Evolutionary conservation across 23 red algal genomes (phyloP), one percentile per base, ranked within the genome.

Genomic region (Gracilaria gracilis): DNA sequence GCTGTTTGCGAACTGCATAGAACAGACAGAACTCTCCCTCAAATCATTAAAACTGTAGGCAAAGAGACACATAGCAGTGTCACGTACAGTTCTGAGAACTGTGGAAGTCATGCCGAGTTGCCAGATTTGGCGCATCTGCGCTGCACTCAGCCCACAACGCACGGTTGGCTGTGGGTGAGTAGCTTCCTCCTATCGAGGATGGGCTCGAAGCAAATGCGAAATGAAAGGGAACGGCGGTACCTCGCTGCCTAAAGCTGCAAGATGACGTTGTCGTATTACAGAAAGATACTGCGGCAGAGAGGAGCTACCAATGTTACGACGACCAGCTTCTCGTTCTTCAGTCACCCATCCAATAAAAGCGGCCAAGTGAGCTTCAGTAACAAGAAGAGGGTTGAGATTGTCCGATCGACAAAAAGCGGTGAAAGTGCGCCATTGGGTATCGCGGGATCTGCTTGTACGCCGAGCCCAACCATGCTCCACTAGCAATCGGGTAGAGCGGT

Each of bases 31-130:
- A 28, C 82, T 86, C 24, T 73, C 64, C 9, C 46, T 31, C 14
- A 86, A 28, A 48, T 14, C 82, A 25, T 86, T 71, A 13, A 86
- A 40, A 55, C 59, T 67, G 48, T 51, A 54, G 4, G 61, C 34
- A 67, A 51, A 86, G 12, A 86, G 4, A 28, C 44, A 72, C 23
- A 72, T 40, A 1, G 61, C 57, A 8, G 81, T 24, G 46, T 84
- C 81, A 5, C 58, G 81, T 3, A 84, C 29, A 4, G 31, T 25
- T 27, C 34, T 17, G n/a, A 55, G 0, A 2, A 36, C 44, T 2
- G 7, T 11, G 53, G 36, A 51, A 25, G 0, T 4, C 82, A 73
- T 71, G 25, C 61, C 82, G 12, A 71, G 64, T 1, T 20, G 24
- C 82, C 64, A 86, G 12, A 86, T 86, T 25, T 0, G 34, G 11